These are phyloP conservation scores for Castanea sativa DNA, from an alignment of 306 rosid species.

Conservation along the genomic window DNA sequence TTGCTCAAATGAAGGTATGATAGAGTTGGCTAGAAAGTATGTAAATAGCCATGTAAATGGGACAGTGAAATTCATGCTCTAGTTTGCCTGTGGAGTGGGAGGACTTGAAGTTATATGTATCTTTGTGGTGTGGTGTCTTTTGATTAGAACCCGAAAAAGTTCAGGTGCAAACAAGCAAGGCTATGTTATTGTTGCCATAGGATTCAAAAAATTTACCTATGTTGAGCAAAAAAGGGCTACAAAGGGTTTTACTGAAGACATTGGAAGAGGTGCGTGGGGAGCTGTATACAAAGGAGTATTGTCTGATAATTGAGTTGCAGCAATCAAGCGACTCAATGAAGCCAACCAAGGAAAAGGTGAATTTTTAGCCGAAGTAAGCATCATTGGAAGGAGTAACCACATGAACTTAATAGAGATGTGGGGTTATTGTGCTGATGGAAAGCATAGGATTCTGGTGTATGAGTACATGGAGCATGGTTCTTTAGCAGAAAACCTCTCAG, in stretches of 20 bases:
- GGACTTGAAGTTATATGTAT: conserved; percentile 39
- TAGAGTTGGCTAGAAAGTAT: conserved; percentile 17
- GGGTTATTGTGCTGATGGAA: conserved; percentile 61
- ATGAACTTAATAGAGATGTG: conserved; percentile 59
- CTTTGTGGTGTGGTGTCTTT: conserved; percentile 27
- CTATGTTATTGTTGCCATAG: conserved; percentile 27
- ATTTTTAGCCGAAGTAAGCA: conserved; percentile 59
- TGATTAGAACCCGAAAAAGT: conserved; percentile 2
- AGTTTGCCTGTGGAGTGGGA: conserved; percentile 49
- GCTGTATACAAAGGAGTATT: conserved; percentile 45
- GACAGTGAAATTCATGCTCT: conserved; percentile 26
- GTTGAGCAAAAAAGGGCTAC: conserved; percentile 51
- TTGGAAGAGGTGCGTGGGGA: conserved; percentile 59
- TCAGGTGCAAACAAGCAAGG: conserved; percentile 16
- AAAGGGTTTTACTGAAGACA: conserved; percentile 41
- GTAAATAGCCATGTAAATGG: conserved; percentile 3
- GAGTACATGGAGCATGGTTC: conserved; percentile 56
- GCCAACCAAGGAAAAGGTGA: conserved; percentile 54
- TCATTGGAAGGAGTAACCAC: conserved; percentile 55
- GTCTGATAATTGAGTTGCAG: conserved; percentile 37
- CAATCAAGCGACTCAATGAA: conserved; percentile 44
- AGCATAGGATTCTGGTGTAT: conserved; percentile 53
- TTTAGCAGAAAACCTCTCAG: conserved; percentile 28
- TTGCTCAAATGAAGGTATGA: conserved; percentile 10
- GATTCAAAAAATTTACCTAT: conserved; percentile 52